Evolutionary conservation across 108 stramenopile genomes (phyloP).

Genomic region (Cylindrotheca fusiformis): DNA sequence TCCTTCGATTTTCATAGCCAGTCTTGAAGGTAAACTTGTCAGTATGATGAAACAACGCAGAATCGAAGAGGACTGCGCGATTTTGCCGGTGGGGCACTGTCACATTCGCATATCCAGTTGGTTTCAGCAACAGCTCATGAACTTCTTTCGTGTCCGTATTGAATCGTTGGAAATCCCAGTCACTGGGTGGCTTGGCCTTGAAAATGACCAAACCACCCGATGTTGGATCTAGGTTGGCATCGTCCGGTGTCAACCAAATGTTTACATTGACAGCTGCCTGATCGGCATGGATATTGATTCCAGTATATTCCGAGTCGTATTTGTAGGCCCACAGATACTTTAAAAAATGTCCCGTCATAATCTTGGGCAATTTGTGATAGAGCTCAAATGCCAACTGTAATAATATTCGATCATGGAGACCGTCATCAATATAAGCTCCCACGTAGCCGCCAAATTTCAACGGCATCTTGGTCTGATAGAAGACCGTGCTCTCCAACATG

Average conservation of each 20-base stretch:
- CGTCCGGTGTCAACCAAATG: constrained; percentile 75
- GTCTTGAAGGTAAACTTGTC: constrained; percentile 56
- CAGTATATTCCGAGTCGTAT: constrained; percentile 52
- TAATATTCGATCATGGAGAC: constrained; percentile 54
- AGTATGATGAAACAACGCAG: constrained; percentile 77
- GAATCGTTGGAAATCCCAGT: constrained; percentile 61
- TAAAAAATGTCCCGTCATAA: constrained; percentile 53
- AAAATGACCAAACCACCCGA: constrained; percentile 74
- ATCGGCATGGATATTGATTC: constrained; percentile 79
- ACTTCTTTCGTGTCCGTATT: constrained; percentile 61
- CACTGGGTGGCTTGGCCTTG: constrained; percentile 64
- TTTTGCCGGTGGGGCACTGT: constrained; percentile 72
- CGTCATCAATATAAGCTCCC: constrained; percentile 77
- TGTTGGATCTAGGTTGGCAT: constrained; percentile 63
- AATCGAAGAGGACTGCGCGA: constrained; percentile 82
- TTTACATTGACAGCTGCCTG: constrained; percentile 82
- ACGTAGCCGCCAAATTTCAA: constrained; percentile 58
- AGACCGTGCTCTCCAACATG: constrained; percentile 40
- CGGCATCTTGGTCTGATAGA: constrained; percentile 73
- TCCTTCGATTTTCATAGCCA: constrained; percentile 75
- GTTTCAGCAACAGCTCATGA: constrained; percentile 41
- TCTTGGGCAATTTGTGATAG: constrained; percentile 40
- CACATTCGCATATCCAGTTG: constrained; percentile 64
- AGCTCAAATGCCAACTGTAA: constrained; percentile 55
- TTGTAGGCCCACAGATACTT: constrained; percentile 64